phyloP scores from a whole-genome alignment of 2,329 filamentous ascomycete species.

The Colletotrichum zoysiae region DNA sequence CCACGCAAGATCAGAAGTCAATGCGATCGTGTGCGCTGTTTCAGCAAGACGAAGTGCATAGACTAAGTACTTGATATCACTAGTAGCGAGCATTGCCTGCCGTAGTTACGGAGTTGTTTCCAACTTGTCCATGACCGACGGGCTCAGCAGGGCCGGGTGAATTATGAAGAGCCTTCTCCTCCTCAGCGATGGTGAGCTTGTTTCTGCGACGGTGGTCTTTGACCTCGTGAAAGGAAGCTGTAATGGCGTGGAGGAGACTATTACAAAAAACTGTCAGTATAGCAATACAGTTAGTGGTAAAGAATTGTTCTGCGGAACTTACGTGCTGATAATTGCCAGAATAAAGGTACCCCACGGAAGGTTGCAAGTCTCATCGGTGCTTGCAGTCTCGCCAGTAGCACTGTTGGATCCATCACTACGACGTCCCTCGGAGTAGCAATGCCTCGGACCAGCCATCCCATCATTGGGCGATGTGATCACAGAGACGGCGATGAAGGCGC shows the following conservation, averaged over 20 bases:
- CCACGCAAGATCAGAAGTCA: not conserved
- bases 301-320: not conserved
- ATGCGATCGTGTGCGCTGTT: no score
- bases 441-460: constrained; percentile 48
- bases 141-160: not conserved
- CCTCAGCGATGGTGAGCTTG: not conserved
- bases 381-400: not conserved
- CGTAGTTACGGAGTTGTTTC: not conserved
- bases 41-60: not conserved
- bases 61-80: no score
- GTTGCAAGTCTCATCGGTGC: constrained; percentile 12
- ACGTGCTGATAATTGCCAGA: constrained; percentile 7
- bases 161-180: constrained; percentile 9
- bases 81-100: not conserved
- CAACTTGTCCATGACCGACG: not conserved
- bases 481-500: constrained; percentile 58
- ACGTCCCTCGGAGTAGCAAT: constrained; percentile 32
- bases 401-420: not conserved
- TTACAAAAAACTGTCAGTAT: constrained; percentile 8
- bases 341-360: constrained; percentile 17
- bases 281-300: not conserved
- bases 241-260: constrained; percentile 57
- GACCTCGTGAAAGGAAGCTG: constrained; percentile 55
- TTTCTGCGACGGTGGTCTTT: constrained; percentile 16
- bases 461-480: constrained; percentile 54